Evolutionary conservation across 768 basidiomycete species (phyloP).

Genomic region (Phlebiopsis flavidoalba): DNA sequence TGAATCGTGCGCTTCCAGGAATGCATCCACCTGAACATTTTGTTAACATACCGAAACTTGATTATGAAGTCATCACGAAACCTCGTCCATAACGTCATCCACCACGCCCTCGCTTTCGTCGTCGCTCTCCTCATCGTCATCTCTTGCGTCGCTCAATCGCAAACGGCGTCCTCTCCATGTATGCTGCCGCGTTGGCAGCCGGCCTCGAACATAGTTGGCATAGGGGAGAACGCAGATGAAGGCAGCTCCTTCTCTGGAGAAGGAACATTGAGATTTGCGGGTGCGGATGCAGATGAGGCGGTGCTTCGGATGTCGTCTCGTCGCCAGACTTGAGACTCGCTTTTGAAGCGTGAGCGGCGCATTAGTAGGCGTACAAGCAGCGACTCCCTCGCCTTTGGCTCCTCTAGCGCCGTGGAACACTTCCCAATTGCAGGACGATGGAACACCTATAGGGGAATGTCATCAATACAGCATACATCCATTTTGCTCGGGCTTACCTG

Average conservation of each 20-base stretch:
- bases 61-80: slow-evolving; percentile 25
- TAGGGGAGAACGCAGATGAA: slow-evolving; percentile 39
- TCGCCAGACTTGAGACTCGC: slow-evolving; percentile 37
- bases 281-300: slow-evolving; percentile 22
- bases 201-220: slow-evolving; percentile 60
- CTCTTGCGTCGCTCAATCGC: slow-evolving; percentile 94
- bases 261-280: slow-evolving; percentile 50
- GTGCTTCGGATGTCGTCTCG: slow-evolving; percentile 13
- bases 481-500: slow-evolving; percentile 40
- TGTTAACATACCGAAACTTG: neutral
- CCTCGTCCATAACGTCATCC: slow-evolving; percentile 87
- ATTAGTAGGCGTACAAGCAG: slow-evolving; percentile 71
- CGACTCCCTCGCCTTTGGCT: slow-evolving; percentile 85
- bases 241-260: neutral
- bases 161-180: slow-evolving; percentile 91
- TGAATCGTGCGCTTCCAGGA: slow-evolving; percentile 90
- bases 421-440: slow-evolving; percentile 84
- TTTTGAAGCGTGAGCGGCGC: slow-evolving; percentile 54
- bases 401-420: slow-evolving; percentile 74
- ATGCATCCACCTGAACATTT: slow-evolving; percentile 70
- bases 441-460: slow-evolving; percentile 31
- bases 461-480: slow-evolving; percentile 29
- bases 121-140: slow-evolving; percentile 63
- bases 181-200: slow-evolving; percentile 59
- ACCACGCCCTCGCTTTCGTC: slow-evolving; percentile 47